Base-by-base conservation (phyloP, 148 eudicot species). In the Chenopodium suecicum region DNA sequence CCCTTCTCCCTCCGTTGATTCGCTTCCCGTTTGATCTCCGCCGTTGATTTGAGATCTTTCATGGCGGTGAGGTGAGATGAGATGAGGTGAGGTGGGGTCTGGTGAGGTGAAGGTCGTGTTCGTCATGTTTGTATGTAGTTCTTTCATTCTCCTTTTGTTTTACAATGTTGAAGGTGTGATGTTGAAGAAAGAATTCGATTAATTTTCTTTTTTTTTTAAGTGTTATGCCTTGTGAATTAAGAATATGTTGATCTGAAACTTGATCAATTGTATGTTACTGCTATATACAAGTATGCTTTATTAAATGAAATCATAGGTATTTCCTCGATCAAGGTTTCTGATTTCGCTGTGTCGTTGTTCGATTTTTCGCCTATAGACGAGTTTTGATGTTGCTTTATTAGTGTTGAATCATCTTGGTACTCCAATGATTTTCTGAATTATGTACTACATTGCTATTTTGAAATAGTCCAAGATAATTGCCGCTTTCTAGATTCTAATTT, bases 1-100 rank as follows among this genome's bases (percentile, higher is more conserved):
- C 25, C 74, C 77, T 7, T 56, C 87, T 16, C 17, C 74, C 62
- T 79, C 91, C 56, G 89, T 90, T 25, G 92, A 90, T 17, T 66
- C 83, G 41, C 94, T 94, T 62, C 93, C 97, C n/a, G 98, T 91
- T 58, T 94, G 89, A 94, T 76, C 77, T 4, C 54, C 56, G 23
- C 56, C 77, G 70, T 50, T 48, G 32, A 5, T 9, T 79, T 9
- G 32, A n/a, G 70, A 70, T 27, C 75, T 46, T 50, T 12, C 54
- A 50, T 50, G 54, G 54, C 2, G 54, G 16, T 50, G 14, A 12
- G 47, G 44, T 17, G n/a, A 62, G 0, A 2, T 2, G 65, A 62
- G 47, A 20, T 56, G 62, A 62, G 3, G 0, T 3, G 66, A 37
- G 44, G 29, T 14, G 7, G 1, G 60, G 23, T 70, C 23, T 1